Base-by-base conservation (phyloP, 495 filamentous ascomycete genomes). In the Hyaloscypha bicolor region DNA sequence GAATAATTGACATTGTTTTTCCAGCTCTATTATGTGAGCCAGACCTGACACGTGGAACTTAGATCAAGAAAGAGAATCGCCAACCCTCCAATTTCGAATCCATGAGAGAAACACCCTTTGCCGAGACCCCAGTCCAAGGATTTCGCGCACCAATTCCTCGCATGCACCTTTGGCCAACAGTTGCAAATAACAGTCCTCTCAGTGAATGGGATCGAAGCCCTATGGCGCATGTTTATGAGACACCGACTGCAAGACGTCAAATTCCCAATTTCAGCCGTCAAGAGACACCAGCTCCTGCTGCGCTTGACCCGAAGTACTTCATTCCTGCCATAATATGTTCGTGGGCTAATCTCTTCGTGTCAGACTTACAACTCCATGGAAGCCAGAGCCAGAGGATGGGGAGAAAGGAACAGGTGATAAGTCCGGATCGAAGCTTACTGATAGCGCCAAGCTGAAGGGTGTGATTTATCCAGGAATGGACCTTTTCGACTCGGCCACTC, bases 391-490 rank as follows among this genome's bases (percentile, higher is more conserved):
- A 4, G 32, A 62, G 8, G 63, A 63, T 22, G 79, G 76, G 62
- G 76, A 74, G 29, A 76, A 78, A 19, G 60, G 3, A n/a, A 64
- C 32, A 21, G 33, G 33, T 12, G 56, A 48, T 5, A 78, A 78
- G 19, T n/a, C n/a, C 29, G 56, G 32, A 57, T 75, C 75, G 42
- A 77, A 80, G 31, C 52, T 69, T 19, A 32, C 64, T 11, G 71
- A 73, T 56, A 72, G 68, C 62, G 76, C 76, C 60, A 81, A 81
- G 72, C 79, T 97, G 66, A 97, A 96, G 76, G 93, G 93, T 0
- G 77, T 91, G 9, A 74, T 85, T 56, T 96, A 87, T 82, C 91
- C 91, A 4, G 93, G 93, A 9, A 97, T 97, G 93, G 87, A 89
- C 62, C 77, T 94, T 22, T 96, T 96, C 72, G 93, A 97, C 73